Evolutionary conservation across 2,329 filamentous ascomycete genomes (phyloP).

Genomic region (Didymosphaeria variabile): DNA sequence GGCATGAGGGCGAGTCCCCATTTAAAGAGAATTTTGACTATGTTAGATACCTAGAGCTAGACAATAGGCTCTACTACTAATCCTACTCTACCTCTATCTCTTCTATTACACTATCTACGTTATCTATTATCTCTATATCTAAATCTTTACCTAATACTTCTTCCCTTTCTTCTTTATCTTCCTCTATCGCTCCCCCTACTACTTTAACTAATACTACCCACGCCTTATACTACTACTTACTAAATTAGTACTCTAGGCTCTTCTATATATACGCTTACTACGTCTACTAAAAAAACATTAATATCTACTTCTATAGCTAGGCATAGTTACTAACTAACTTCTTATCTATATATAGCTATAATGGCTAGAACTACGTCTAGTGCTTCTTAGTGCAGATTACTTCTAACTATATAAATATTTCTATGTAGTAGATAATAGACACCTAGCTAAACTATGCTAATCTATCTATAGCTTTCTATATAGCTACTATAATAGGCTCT

Average conservation of each 20-base stretch:
- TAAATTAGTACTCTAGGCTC: conserved; percentile 1
- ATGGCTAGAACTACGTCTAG: conserved; percentile 25
- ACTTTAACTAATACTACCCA: not conserved
- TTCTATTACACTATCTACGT: not conserved
- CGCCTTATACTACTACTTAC: not conserved
- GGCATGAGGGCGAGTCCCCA: no score
- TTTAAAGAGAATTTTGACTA: no score
- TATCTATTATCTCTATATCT: not conserved
- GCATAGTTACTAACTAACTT: conserved; percentile 20
- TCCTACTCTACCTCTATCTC: not conserved
- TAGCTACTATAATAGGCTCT: conserved; percentile 22
- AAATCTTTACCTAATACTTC: not conserved
- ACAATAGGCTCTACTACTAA: no score
- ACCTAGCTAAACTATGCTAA: conserved; percentile 25
- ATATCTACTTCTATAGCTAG: conserved; percentile 26
- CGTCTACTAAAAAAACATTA: conserved; percentile 21
- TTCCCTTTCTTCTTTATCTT: not conserved
- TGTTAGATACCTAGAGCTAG: no score
- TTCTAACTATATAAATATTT: conserved; percentile 27
- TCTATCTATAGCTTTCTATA: conserved; percentile 26
- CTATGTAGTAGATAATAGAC: conserved; percentile 18
- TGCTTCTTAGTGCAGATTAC: conserved; percentile 29
- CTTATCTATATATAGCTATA: conserved; percentile 27
- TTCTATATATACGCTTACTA: not conserved
- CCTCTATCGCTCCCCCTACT: not conserved